These are phyloP conservation scores for Baudoinia panamericana DNA, from an alignment of 495 filamentous ascomycete genomes.

Conservation along the genomic window DNA sequence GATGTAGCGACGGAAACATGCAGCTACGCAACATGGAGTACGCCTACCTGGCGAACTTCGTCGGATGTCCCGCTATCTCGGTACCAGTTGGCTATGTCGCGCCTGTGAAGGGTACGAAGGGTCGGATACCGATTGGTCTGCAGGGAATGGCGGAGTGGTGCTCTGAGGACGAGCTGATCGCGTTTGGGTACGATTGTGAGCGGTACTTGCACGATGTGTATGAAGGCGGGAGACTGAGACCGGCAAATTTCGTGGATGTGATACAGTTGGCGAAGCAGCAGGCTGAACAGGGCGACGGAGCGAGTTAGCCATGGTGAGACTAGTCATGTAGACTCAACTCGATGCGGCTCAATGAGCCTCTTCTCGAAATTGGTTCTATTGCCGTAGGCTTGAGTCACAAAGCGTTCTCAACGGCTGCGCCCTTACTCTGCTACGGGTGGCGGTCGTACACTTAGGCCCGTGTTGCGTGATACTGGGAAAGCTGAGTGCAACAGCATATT, in stretches of 20 bases:
- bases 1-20: slow-evolving; percentile 58
- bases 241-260: slow-evolving; percentile 37
- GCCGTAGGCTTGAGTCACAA: too few species aligned
- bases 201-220: slow-evolving; percentile 33
- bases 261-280: slow-evolving; percentile 23
- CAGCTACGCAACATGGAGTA: slow-evolving; percentile 75
- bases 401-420: too few species aligned
- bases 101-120: slow-evolving; percentile 33
- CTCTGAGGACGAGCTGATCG: slow-evolving; percentile 61
- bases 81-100: slow-evolving; percentile 62
- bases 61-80: slow-evolving; percentile 64
- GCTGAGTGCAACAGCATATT: too few species aligned
- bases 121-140: slow-evolving; percentile 61
- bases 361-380: too few species aligned
- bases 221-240: slow-evolving; percentile 29
- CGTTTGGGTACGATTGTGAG: slow-evolving; percentile 61
- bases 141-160: slow-evolving; percentile 92
- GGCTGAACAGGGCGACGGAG: too few species aligned
- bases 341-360: too few species aligned
- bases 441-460: too few species aligned
- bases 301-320: too few species aligned
- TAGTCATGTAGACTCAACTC: too few species aligned
- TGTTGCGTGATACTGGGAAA: too few species aligned
- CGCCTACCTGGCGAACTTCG: slow-evolving; percentile 75
- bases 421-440: too few species aligned